These are phyloP conservation scores for Selenicereus undatus DNA, from an alignment of 148 eudicot species.

Conservation along the genomic window DNA sequence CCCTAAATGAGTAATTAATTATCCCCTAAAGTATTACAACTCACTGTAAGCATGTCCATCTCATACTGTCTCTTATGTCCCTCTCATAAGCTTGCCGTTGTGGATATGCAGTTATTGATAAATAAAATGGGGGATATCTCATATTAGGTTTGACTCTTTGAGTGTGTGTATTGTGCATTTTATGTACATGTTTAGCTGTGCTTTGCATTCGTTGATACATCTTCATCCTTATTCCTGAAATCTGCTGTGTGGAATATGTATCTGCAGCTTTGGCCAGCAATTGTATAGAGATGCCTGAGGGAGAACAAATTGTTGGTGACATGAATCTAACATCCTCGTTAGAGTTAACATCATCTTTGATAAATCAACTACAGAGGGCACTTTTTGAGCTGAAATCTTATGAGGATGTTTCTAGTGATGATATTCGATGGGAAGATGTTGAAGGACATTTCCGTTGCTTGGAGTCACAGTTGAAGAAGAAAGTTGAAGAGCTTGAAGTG, in stretches of 20 bases:
- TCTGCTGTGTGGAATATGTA: not conserved
- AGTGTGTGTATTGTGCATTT: no score
- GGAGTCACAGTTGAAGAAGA: conserved; percentile 30
- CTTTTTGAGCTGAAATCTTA: conserved; percentile 36
- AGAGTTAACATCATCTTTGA: conserved; percentile 28
- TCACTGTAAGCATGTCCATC: no score
- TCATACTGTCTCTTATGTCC: no score
- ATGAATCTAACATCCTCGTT: conserved; percentile 20
- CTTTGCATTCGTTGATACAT: not conserved
- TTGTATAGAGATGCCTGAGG: conserved; percentile 27
- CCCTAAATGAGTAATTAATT: no score
- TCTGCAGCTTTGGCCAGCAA: conserved; percentile 5
- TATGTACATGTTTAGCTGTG: not conserved
- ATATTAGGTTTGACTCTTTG: no score
- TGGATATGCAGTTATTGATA: no score
- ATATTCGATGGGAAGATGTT: conserved; percentile 30
- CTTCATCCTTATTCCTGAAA: not conserved
- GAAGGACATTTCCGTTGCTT: conserved; percentile 33
- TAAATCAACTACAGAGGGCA: conserved; percentile 39
- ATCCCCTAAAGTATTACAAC: no score
- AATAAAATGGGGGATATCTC: no score
- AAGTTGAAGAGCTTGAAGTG: conserved; percentile 33
- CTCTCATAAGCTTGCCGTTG: no score
- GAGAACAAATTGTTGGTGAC: conserved; percentile 14
- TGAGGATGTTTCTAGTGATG: conserved; percentile 27